phyloP scores from a whole-genome alignment of 2,329 filamentous ascomycete genomes.

The Lecanosticta acicola region DNA sequence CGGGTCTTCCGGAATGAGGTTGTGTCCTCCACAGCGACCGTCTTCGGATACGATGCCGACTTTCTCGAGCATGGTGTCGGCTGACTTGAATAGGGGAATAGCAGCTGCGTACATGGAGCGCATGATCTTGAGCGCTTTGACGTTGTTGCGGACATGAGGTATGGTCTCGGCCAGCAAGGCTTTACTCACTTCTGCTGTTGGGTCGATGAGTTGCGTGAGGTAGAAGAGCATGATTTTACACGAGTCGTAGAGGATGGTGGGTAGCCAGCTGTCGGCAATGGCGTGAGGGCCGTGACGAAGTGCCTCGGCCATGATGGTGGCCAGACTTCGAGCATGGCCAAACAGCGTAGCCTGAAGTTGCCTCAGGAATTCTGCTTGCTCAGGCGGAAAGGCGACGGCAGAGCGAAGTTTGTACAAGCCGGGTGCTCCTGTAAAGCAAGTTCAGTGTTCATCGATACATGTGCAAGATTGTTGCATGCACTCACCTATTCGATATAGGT shows the following conservation, averaged over 20 bases:
- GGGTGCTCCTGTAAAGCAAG: conserved; percentile 9
- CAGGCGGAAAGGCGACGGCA: conserved; percentile 18
- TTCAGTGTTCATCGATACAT: conserved; percentile 1
- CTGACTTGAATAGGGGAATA: conserved; percentile 17
- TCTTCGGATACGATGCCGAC: conserved; percentile 18
- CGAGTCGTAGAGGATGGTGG: conserved; percentile 23
- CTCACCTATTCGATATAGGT: conserved; percentile 19
- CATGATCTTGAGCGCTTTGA: conserved; percentile 23
- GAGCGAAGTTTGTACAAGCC: conserved; percentile 21
- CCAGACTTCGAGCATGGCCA: conserved; percentile 20
- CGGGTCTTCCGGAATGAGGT: conserved; percentile 22
- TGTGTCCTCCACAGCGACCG: conserved; percentile 12
- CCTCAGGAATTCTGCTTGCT: conserved; percentile 18
- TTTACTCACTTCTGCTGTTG: conserved; percentile 16
- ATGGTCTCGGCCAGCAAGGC: conserved; percentile 19
- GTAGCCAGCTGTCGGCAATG: conserved; percentile 22
- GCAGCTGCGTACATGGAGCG: conserved; percentile 22
- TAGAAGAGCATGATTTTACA: conserved; percentile 26
- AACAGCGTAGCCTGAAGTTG: conserved; percentile 21
- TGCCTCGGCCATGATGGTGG: conserved; percentile 22
- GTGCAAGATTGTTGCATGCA: neutral
- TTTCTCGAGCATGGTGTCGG: conserved; percentile 23
- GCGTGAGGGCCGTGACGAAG: conserved; percentile 22
- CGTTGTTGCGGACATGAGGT: conserved; percentile 20
- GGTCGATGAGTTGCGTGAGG: conserved; percentile 22